These are phyloP conservation scores for Lyophyllum shimeji DNA, from an alignment of 768 basidiomycete species.

Conservation along the genomic window DNA sequence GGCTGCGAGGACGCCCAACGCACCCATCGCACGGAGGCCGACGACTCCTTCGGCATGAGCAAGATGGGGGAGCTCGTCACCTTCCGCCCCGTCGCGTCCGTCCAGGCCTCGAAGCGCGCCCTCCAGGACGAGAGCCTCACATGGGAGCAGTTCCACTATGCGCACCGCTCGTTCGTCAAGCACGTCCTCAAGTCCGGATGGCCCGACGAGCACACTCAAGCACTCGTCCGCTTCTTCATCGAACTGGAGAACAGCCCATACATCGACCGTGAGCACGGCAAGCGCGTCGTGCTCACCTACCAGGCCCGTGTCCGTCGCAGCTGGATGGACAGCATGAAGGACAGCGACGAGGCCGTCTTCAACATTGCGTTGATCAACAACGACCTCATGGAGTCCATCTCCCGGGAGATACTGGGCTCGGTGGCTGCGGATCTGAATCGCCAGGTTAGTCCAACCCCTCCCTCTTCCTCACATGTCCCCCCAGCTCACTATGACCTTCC, in stretches of 20 bases:
- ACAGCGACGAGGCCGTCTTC: background rate
- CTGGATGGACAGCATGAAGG: constrained; percentile 9
- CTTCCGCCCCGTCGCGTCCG: background rate
- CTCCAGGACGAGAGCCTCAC: background rate
- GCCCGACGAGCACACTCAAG: background rate
- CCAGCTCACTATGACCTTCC: background rate
- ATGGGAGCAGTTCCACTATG: constrained; percentile 9
- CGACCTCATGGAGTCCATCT: background rate
- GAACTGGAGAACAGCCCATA: constrained; percentile 2
- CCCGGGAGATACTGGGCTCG: background rate
- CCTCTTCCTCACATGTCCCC: background rate
- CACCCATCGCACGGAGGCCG: background rate
- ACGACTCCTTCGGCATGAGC: background rate
- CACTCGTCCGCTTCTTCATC: constrained; percentile 3
- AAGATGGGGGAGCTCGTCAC: background rate
- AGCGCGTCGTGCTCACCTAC: constrained; percentile 3
- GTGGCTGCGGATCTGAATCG: background rate
- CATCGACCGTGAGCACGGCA: background rate
- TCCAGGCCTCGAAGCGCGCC: background rate
- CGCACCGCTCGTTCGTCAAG: background rate
- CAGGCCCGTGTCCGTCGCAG: background rate
- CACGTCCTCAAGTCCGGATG: background rate
- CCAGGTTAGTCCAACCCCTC: background rate
- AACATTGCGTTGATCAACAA: constrained; percentile 1
- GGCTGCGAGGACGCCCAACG: background rate